Evolutionary conservation across 106 monocot genomes (phyloP), one percentile per base, ranked within the genome.

Genomic region (Apostasia shenzhenica): DNA sequence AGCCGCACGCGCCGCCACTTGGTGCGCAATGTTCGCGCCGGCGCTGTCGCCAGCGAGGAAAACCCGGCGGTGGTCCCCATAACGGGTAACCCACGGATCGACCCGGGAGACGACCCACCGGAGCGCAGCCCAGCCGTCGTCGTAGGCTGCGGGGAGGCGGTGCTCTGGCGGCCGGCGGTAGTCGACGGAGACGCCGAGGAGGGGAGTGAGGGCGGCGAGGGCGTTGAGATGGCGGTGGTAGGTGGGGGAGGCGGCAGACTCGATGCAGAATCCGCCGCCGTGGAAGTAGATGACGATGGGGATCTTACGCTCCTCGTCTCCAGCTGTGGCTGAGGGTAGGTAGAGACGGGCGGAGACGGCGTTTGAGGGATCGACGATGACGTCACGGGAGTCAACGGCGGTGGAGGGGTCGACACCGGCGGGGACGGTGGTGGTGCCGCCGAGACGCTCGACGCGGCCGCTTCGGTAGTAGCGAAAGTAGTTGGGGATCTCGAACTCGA

Each of bases 211-310:
- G 48, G 77, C 42, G 39, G 69, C 57, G 57, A 87, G 64, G 68
- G 76, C 48, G 67, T 74, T 87, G 72, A 84, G 54, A 73, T 79
- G 76, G 67, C 9, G 44, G 66, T 87, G 87, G 81, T 73, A 87
- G 8, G 41, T 6, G 0, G 81, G 62, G 5, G 69, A 67, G 67
- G 58, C 70, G 44, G 91, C 79, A 54, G 81, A 76, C 8, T 60
- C 66, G 72, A 82, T 41, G 78, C 77, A 72, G 73, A 84, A 87
- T 4, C 67, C 84, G 41, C 91, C 91, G 56, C 91, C 87, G 68
- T 91, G 91, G 79, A 70, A 81, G 77, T 82, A 82, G 49, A 91
- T 57, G 45, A 91, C 58, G 55, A 84, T 49, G 41, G 87, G 91
- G 9, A 87, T 70, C 72, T 70, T 63, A 5, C 50, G 50, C 0